Evolutionary conservation across 192 early-diverging fungal genomes (phyloP), one percentile per base, ranked within the genome.

Genomic region (Mortierella hygrophila): DNA sequence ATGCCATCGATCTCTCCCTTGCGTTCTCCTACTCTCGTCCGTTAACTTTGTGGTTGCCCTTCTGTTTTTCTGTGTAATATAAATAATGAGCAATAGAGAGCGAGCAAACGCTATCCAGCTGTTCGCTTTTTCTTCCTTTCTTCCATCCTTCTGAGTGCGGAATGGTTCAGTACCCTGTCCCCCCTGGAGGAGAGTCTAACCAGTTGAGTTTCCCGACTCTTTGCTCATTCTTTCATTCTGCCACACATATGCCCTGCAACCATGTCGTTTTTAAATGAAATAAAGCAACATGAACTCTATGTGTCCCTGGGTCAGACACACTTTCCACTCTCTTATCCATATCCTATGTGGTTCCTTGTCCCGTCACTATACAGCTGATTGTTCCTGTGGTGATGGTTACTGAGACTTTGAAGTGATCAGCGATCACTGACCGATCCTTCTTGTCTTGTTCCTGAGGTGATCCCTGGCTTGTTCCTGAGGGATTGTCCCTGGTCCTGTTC

Each of bases 231-330:
- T 40, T 38, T 21, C 68, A 26, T 23, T 5, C 37, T 70, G n/a
- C 11, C 29, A 4, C 7, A 37, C 68, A 70, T 70, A 40, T 70
- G 38, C 16, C 13, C n/a, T 60, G 55, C 29, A 60, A 60, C 55
- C 55, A 60, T 60, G 55, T 60, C 55, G 55, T 26, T 20, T 55
- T 23, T 23, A 60, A 60, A 60, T 60, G 55, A 60, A 60, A 60
- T 60, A 60, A 60, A 26, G 55, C 55, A 6, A 26, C 55, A 60
- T 60, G n/a, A 60, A 60, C 55, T 60, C 55, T 60, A 60, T 60
- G 55, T 26, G 13, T 13, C 13, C 44, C 11, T 21, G 49, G 18
- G 49, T 52, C 49, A 20, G 49, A 52, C 5, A 52, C 49, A 52
- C 18, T 21, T 9, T 9, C 9, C 52, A 23, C 47, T 23, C 18